Evolutionary conservation across 148 eudicot species (phyloP).

Genomic region (Spergularia marina): DNA sequence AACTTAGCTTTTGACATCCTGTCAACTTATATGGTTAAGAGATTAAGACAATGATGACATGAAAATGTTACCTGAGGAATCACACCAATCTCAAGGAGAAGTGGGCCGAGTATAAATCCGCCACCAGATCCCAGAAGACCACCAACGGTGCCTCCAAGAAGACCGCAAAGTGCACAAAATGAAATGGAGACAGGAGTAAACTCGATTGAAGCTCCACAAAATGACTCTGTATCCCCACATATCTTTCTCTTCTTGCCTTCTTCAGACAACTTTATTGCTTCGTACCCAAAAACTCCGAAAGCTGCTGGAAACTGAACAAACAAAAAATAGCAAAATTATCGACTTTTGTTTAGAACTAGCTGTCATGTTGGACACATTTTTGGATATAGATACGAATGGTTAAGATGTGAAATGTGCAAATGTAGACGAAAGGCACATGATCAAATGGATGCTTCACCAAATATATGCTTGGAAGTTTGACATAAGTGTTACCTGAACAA

Average conservation of each 20-base stretch:
- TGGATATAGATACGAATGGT: neutral
- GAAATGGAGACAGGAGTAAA: slow-evolving; percentile 64
- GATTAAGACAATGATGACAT: slow-evolving; percentile 10
- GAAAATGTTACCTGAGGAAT: slow-evolving; percentile 77
- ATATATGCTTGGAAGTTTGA: neutral
- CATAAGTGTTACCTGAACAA: slow-evolving; percentile 62
- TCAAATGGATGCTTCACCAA: neutral
- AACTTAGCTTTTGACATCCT: neutral
- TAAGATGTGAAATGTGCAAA: neutral
- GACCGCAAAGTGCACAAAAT: slow-evolving; percentile 82
- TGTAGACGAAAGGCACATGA: neutral
- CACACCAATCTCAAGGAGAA: slow-evolving; percentile 91
- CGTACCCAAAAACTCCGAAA: slow-evolving; percentile 59
- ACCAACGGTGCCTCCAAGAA: slow-evolving; percentile 95
- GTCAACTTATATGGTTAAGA: slow-evolving; percentile 6
- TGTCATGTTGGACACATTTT: neutral
- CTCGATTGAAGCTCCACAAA: slow-evolving; percentile 82
- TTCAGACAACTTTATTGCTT: slow-evolving; percentile 60
- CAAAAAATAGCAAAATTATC: neutral
- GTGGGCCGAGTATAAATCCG: slow-evolving; percentile 95
- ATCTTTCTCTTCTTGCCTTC: slow-evolving; percentile 66
- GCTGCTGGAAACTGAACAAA: slow-evolving; percentile 66
- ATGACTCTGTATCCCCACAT: slow-evolving; percentile 54
- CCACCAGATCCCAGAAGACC: slow-evolving; percentile 97
- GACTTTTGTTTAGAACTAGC: neutral